These are phyloP conservation scores for Xylaria sp. DNA, from an alignment of 2,329 filamentous ascomycete species.

Conservation along the genomic window DNA sequence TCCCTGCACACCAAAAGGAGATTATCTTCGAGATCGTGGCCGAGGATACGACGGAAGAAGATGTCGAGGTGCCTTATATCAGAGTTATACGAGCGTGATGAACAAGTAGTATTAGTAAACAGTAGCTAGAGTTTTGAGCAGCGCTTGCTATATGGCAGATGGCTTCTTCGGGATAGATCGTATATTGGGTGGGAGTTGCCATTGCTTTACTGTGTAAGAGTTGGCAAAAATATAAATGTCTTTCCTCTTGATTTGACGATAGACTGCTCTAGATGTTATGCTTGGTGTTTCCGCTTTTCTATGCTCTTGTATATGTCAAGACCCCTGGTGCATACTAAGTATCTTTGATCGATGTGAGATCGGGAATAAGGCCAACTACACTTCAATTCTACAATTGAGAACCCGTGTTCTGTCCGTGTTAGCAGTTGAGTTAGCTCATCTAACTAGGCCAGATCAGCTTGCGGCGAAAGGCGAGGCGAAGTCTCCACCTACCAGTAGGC, in stretches of 20 bases:
- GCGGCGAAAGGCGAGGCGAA: background rate
- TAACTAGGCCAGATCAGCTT: background rate
- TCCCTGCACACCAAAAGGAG: conserved; percentile 92
- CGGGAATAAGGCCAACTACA: background rate
- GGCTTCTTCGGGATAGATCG: conserved; percentile 23
- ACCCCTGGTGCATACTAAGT: background rate
- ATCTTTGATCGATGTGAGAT: background rate
- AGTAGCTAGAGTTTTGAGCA: conserved; percentile 23
- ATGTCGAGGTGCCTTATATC: conserved; percentile 97
- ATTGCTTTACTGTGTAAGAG: conserved; percentile 15
- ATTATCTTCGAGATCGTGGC: conserved; percentile 96
- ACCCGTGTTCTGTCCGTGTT: no score
- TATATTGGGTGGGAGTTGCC: conserved; percentile 15
- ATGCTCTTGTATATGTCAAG: background rate
- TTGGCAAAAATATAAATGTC: conserved; percentile 13
- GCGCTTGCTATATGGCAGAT: conserved; percentile 1
- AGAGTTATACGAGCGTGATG: conserved; percentile 83
- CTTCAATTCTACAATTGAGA: background rate
- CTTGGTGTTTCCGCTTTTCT: background rate
- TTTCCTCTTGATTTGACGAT: background rate
- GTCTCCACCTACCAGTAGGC: conserved; percentile 8
- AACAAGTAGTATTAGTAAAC: conserved; percentile 13
- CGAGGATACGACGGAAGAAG: conserved; percentile 88
- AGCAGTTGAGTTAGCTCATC: background rate
- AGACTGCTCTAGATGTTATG: background rate